Base-by-base conservation (phyloP, 1,284 basidiomycete species). In the Irpex sp. region DNA sequence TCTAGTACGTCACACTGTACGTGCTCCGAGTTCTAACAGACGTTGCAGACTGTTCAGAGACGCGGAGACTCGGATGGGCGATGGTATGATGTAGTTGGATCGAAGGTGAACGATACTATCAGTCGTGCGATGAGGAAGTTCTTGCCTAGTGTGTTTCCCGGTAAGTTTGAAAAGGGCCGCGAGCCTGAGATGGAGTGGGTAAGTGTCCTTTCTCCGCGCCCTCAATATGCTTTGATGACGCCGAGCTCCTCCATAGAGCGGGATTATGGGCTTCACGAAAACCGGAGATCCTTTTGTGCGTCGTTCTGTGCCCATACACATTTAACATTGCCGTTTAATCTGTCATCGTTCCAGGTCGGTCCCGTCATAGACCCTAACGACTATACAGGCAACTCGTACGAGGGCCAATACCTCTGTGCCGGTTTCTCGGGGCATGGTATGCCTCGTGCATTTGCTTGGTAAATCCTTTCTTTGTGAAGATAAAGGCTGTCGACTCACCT, bases 381-480 rank as follows among this genome's bases (percentile, higher is more conserved):
- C 6, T 0, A 68, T 0, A 59, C 65, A 5, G 68, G 70, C 62
- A 19, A 60, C 38, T 11, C 62, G 6, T 81, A 78, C 64, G 67
- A 78, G 13, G 87, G 88, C 0, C 91, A 93, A 67, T 94, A 85
- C 68, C 83, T 94, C 17, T 78, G 87, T 1, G 92, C 88, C 0
- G 92, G 92, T 6, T 93, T 87, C 70, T 80, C 83, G 0, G 92
- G 92, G 0, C 92, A 93, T 68, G 92, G 92, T 0, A 94, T 94
- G 91, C 86, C 91, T 3, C 82, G 91, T 2, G 86, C 89, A 0
- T 91, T 82, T 70, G 84, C 81, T 51, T 92, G 90, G 89, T 91
- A 69, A 26, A n/a, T n/a, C n/a, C n/a, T n/a, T n/a, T n/a, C n/a
- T n/a, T n/a, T n/a, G n/a, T n/a, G n/a, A n/a, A n/a, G n/a, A n/a